phyloP scores from a whole-genome alignment of 345 rosid genomes.

The Brassica incana region DNA sequence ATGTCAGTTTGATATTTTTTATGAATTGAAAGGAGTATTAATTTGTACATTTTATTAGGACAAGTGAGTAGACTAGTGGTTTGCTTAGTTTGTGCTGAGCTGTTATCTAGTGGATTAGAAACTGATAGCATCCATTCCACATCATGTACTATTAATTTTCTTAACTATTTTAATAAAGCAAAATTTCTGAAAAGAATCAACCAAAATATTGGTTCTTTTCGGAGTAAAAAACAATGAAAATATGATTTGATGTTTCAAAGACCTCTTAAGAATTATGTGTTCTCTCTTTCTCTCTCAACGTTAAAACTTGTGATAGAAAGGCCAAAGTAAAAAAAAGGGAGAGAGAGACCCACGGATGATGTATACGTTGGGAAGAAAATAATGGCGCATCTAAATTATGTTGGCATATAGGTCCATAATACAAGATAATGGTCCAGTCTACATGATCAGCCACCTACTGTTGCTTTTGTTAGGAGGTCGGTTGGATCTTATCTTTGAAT shows the following conservation, averaged over 20 bases:
- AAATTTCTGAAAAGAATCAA: not conserved
- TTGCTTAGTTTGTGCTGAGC: slow-evolving; percentile 32
- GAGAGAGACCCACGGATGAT: slow-evolving; percentile 17
- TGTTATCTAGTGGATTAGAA: slow-evolving; percentile 30
- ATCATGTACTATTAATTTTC: not conserved
- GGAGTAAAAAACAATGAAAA: not conserved
- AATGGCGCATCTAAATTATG: slow-evolving; percentile 6
- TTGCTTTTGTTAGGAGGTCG: slow-evolving; percentile 24
- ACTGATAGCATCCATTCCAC: slow-evolving; percentile 3
- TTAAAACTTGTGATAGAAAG: not conserved
- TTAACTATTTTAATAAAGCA: not conserved
- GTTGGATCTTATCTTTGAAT: slow-evolving; percentile 25
- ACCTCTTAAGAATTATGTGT: not conserved
- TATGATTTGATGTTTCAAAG: not conserved
- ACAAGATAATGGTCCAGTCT: slow-evolving; percentile 19
- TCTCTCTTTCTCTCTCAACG: not conserved
- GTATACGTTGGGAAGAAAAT: slow-evolving; percentile 1
- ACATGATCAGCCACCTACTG: not conserved
- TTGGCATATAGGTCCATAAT: not conserved
- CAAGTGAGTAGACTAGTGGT: slow-evolving; percentile 6
- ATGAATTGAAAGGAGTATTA: not conserved
- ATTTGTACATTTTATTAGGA: not conserved
- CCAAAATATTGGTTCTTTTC: not conserved
- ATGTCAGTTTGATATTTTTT: too few relatives aligned
- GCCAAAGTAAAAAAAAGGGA: not conserved